Evolutionary conservation across 345 rosid species (phyloP).

Genomic region (Boechera retrofracta): DNA sequence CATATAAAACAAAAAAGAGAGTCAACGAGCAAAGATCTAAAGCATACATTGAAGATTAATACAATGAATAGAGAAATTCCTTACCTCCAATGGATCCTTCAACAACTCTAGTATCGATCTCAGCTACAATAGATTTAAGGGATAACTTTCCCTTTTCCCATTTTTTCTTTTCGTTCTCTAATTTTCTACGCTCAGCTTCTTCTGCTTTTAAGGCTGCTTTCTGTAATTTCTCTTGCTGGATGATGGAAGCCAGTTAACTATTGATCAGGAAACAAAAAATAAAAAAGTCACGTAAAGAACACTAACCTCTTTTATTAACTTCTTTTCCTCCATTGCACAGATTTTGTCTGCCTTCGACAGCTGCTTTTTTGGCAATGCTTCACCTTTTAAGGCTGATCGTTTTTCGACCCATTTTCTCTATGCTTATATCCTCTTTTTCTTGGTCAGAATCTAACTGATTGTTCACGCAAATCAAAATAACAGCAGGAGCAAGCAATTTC

Average conservation of each 20-base stretch:
- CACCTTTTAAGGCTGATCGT: conserved; percentile 38
- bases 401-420: conserved; percentile 47
- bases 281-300: conserved; percentile 11
- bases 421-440: conserved; percentile 58
- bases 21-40: neutral
- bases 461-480: too few relatives aligned
- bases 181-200: conserved; percentile 68
- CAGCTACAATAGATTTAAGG: conserved; percentile 70
- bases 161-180: conserved; percentile 74
- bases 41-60: conserved; percentile 6
- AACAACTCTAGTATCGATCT: conserved; percentile 68
- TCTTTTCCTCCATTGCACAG: conserved; percentile 70
- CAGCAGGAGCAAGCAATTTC: too few relatives aligned
- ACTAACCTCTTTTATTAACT: conserved; percentile 74
- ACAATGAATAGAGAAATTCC: conserved; percentile 20
- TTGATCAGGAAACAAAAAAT: conserved; percentile 7
- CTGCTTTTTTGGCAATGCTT: conserved; percentile 54
- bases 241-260: conserved; percentile 36
- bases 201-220: conserved; percentile 81
- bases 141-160: conserved; percentile 78
- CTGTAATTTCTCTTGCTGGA: conserved; percentile 78
- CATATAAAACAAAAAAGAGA: too few relatives aligned
- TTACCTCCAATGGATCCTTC: conserved; percentile 87
- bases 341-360: conserved; percentile 60
- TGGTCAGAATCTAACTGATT: conserved; percentile 59